Conservation (phyloP, 2,329 filamentous ascomycete genomes). For the Chaetomiaceae sp. region DNA sequence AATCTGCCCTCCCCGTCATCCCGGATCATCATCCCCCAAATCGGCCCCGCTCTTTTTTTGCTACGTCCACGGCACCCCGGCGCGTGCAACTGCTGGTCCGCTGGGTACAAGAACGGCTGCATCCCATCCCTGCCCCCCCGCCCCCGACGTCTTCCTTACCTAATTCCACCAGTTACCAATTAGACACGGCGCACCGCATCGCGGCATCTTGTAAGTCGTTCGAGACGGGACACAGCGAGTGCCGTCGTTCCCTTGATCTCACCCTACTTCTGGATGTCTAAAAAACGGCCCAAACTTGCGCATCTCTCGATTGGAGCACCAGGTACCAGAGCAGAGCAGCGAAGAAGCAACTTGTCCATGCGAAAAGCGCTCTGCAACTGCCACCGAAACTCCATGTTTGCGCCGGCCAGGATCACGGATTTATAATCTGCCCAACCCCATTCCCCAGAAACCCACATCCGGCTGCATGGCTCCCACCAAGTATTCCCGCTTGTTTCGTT, state of each 20-base stretch:
- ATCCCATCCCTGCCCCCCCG: constrained; percentile 13
- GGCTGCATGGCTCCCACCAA: constrained; percentile 4
- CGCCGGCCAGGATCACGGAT: constrained; percentile 3
- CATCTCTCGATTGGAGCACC: neutral
- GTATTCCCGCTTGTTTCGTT: neutral
- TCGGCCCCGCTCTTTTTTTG: constrained; percentile 2
- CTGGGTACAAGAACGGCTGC: constrained; percentile 15
- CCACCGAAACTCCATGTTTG: neutral
- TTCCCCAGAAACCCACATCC: neutral
- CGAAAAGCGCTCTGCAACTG: neutral
- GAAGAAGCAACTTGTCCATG: neutral
- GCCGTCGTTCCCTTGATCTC: constrained; percentile 3
- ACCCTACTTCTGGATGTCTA: neutral
- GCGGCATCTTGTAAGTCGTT: constrained; percentile 17
- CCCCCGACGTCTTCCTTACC: constrained; percentile 20
- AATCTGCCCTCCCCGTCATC: neutral
- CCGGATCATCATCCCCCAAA: constrained; percentile 1
- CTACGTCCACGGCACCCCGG: constrained; percentile 2
- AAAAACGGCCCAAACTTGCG: neutral
- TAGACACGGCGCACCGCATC: constrained; percentile 10
- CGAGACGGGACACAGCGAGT: constrained; percentile 3
- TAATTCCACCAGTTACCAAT: constrained; percentile 21
- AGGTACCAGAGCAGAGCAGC: neutral
- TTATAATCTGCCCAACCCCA: constrained; percentile 17
- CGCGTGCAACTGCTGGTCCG: neutral